A percentile compares a stretch with the other conserved stretches of the same genome.
Evolutionary conservation across 139 green algal species (phyloP).

Genomic region (Zygnema circumcarinatum): DNA sequence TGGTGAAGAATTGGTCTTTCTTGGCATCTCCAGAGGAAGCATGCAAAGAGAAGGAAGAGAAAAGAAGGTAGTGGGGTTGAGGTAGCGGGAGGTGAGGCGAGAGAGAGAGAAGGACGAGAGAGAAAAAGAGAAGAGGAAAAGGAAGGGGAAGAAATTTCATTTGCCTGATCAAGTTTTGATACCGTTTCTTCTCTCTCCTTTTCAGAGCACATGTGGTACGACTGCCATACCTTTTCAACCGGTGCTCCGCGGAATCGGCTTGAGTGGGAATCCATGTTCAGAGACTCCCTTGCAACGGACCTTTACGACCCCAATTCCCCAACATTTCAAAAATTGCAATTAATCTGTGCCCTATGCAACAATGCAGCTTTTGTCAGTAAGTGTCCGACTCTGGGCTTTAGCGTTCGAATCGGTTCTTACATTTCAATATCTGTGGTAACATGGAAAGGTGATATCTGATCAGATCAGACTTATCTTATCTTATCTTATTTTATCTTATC

Average conservation of each 20-base stretch:
- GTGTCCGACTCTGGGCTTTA: slow-evolving; percentile 52
- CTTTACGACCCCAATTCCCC: slow-evolving; percentile 61
- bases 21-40: too few relatives aligned
- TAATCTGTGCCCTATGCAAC: slow-evolving; percentile 77
- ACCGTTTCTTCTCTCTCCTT: not conserved
- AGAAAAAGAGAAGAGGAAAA: too few relatives aligned
- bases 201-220: slow-evolving; percentile 65
- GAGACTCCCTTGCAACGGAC: slow-evolving; percentile 1
- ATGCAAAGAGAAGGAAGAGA: too few relatives aligned
- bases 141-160: too few relatives aligned
- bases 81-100: too few relatives aligned
- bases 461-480: not conserved
- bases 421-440: too few relatives aligned
- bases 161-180: not conserved
- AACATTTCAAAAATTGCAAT: slow-evolving; percentile 72
- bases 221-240: slow-evolving; percentile 64
- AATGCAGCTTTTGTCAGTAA: slow-evolving; percentile 74
- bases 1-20: slow-evolving; percentile 14
- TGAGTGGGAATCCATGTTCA: slow-evolving; percentile 64
- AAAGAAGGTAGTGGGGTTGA: too few relatives aligned
- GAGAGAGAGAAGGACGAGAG: too few relatives aligned
- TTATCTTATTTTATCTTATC: not conserved
- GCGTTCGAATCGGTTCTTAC: not conserved
- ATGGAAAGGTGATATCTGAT: too few relatives aligned
- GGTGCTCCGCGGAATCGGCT: slow-evolving; percentile 70